phyloP scores from a whole-genome alignment of 768 basidiomycete species.

The Psilocybe subaeruginosa region DNA sequence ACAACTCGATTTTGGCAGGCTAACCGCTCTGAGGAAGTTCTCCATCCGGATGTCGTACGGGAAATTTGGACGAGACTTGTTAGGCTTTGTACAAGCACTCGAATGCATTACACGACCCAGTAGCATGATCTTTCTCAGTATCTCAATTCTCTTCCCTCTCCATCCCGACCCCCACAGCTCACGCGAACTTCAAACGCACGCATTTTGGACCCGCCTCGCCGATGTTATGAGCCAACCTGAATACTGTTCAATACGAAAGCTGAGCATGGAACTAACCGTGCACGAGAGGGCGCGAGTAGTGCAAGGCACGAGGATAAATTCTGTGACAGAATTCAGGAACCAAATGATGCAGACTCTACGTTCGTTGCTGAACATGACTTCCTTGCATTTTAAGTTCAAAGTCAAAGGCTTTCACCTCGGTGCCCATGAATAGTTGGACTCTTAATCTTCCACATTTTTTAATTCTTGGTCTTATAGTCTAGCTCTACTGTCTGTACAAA shows the following conservation, averaged over 20 bases:
- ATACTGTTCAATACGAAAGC: slow-evolving; percentile 14
- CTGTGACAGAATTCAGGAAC: slow-evolving; percentile 14
- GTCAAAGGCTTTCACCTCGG: slow-evolving; percentile 11
- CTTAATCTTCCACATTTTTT: background rate
- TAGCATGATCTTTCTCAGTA: slow-evolving; percentile 9
- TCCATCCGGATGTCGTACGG: slow-evolving; percentile 21
- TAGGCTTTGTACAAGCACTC: slow-evolving; percentile 17
- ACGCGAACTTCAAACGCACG: slow-evolving; percentile 5
- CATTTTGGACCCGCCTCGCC: slow-evolving; percentile 16
- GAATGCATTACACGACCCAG: slow-evolving; percentile 11
- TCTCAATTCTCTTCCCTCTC: slow-evolving; percentile 18
- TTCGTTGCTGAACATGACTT: slow-evolving; percentile 14
- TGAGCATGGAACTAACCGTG: slow-evolving; percentile 19
- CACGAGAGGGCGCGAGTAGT: slow-evolving; percentile 9
- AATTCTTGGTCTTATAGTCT: too few relatives aligned
- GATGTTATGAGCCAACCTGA: slow-evolving; percentile 7
- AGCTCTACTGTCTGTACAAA: too few relatives aligned
- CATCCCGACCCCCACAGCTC: slow-evolving; percentile 10
- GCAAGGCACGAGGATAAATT: slow-evolving; percentile 14
- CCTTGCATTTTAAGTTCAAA: slow-evolving; percentile 21
- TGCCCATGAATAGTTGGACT: slow-evolving; percentile 2
- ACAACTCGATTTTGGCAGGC: slow-evolving; percentile 13
- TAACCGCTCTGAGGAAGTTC: slow-evolving; percentile 17
- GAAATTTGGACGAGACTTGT: slow-evolving; percentile 16
- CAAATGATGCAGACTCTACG: slow-evolving; percentile 14